A percentile compares a stretch with the other conserved stretches of the same genome.
Conservation (phyloP, 2,329 filamentous ascomycete genomes). For the Monosporascus cannonballus region DNA sequence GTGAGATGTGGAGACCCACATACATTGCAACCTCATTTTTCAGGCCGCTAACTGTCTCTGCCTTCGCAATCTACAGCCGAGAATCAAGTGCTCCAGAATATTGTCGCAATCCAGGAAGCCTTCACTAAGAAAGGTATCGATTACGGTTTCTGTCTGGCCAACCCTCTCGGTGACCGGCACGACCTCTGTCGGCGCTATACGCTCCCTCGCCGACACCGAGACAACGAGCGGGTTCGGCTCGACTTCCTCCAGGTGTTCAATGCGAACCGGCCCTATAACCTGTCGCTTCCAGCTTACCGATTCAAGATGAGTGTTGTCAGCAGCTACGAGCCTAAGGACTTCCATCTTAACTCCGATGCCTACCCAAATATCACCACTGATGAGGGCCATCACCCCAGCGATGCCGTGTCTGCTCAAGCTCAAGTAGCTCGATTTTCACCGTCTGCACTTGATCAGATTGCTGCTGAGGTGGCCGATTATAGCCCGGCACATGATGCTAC, state of each 20-base stretch:
- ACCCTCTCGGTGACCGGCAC: slow-evolving; percentile 3
- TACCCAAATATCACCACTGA: slow-evolving; percentile 41
- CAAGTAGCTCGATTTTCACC: slow-evolving; percentile 3
- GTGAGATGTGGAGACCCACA: background rate
- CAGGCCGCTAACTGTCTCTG: slow-evolving; percentile 12
- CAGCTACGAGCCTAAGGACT: slow-evolving; percentile 40
- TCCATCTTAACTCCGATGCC: slow-evolving; percentile 39
- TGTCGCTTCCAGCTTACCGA: slow-evolving; percentile 11
- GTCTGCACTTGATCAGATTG: slow-evolving; percentile 32
- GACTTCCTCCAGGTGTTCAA: slow-evolving; percentile 33
- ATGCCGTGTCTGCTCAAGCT: background rate
- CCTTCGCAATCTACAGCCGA: slow-evolving; percentile 7
- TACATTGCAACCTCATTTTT: slow-evolving; percentile 8
- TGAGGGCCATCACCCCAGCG: slow-evolving; percentile 18
- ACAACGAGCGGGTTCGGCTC: slow-evolving; percentile 32
- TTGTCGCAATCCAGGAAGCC: slow-evolving; percentile 8
- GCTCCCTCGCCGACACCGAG: slow-evolving; percentile 13
- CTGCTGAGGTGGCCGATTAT: slow-evolving; percentile 38
- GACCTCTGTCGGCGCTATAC: slow-evolving; percentile 18
- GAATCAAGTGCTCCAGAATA: slow-evolving; percentile 11
- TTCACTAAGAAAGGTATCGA: slow-evolving; percentile 11
- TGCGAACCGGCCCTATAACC: slow-evolving; percentile 17
- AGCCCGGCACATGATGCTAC: slow-evolving; percentile 32
- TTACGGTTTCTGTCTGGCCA: slow-evolving; percentile 6
- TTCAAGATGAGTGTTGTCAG: slow-evolving; percentile 41